Conservation (phyloP, 176 grass and related monocot species). For the Ensete glaucum region DNA sequence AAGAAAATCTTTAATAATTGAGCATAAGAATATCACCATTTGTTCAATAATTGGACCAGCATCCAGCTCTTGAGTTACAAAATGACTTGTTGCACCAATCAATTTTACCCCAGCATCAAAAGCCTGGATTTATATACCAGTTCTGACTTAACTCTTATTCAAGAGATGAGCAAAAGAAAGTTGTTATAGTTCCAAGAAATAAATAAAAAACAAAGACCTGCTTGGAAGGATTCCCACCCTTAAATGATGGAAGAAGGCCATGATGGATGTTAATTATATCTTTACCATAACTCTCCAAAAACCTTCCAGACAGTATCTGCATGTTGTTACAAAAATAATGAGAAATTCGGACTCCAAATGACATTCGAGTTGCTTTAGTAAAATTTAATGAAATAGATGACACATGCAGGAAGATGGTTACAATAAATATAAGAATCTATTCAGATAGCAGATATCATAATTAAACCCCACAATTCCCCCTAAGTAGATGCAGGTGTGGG, state of each 20-base stretch:
- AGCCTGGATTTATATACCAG: constrained; percentile 46
- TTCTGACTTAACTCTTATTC: constrained; percentile 7
- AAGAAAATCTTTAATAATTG: background rate
- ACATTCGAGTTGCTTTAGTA: background rate
- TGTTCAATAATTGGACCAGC: constrained; percentile 88
- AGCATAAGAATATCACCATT: constrained; percentile 41
- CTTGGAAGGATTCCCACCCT: constrained; percentile 77
- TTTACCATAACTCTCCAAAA: constrained; percentile 80
- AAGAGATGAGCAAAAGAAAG: background rate
- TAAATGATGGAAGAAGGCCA: constrained; percentile 96
- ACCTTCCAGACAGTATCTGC: constrained; percentile 63
- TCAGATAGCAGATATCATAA: too few relatives aligned
- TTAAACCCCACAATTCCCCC: too few relatives aligned
- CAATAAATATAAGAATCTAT: too few relatives aligned
- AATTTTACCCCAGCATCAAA: constrained; percentile 94
- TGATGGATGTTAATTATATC: constrained; percentile 97
- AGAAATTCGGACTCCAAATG: constrained; percentile 1
- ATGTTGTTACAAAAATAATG: background rate
- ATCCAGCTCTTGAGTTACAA: constrained; percentile 87
- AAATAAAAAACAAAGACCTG: constrained; percentile 40
- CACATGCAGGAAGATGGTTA: too few relatives aligned
- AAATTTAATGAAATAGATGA: background rate
- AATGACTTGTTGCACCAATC: constrained; percentile 93
- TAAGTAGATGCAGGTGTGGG: background rate
- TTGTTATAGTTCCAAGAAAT: background rate